These are phyloP conservation scores for Macaranga tanarius DNA, from an alignment of 441 rosid genomes.

Conservation along the genomic window DNA sequence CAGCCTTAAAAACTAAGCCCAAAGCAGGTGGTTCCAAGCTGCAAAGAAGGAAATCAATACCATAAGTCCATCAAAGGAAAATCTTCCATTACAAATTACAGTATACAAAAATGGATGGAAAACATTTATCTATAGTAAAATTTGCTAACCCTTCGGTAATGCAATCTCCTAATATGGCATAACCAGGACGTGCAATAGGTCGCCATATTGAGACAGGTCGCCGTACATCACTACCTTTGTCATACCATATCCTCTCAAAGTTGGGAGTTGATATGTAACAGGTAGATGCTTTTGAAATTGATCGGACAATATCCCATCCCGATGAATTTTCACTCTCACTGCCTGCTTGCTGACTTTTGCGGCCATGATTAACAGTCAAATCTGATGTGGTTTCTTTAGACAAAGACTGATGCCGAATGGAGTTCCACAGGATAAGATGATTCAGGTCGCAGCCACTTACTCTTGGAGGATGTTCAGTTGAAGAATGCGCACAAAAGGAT, in stretches of 20 bases:
- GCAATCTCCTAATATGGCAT: constrained; percentile 89
- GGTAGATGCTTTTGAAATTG: constrained; percentile 71
- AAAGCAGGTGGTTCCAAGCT: constrained; percentile 95
- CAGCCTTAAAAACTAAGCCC: constrained; percentile 79
- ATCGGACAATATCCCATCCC: constrained; percentile 83
- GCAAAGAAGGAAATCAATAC: constrained; percentile 30
- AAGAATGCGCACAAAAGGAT: constrained; percentile 84
- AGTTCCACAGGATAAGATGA: constrained; percentile 80
- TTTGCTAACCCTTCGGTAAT: constrained; percentile 84
- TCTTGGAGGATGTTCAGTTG: constrained; percentile 61
- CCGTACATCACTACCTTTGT: constrained; percentile 88
- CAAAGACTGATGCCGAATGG: constrained; percentile 45
- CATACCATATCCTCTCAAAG: constrained; percentile 99
- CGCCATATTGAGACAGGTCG: constrained; percentile 97
- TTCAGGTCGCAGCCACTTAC: constrained; percentile 59
- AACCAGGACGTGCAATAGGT: constrained; percentile 78
- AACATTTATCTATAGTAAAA: constrained; percentile 15
- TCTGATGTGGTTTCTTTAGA: constrained; percentile 44
- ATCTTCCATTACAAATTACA: background rate
- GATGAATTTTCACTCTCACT: constrained; percentile 58
- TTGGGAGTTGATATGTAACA: constrained; percentile 76
- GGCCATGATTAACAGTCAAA: constrained; percentile 32
- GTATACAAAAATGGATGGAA: constrained; percentile 7
- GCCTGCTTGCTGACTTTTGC: constrained; percentile 42
- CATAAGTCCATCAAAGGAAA: constrained; percentile 21